These are phyloP conservation scores for Jamesozyma rosinii DNA, from an alignment of 805 yeast species.

Conservation along the genomic window DNA sequence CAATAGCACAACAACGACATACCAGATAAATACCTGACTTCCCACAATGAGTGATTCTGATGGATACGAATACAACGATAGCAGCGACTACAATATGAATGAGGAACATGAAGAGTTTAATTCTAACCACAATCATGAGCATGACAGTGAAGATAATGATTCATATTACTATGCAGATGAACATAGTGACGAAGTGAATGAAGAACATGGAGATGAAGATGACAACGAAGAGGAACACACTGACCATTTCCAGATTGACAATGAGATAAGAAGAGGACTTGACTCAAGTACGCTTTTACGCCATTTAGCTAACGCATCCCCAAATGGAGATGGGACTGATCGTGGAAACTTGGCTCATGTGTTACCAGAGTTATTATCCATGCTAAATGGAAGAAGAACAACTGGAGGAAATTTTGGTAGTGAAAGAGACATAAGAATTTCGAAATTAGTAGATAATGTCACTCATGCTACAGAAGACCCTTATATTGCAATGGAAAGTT, in stretches of 20 bases:
- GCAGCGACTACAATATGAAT: conserved; percentile 1
- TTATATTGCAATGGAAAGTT: conserved; percentile 50
- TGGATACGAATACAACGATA: neutral
- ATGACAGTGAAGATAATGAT: conserved; percentile 1
- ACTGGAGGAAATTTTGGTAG: conserved; percentile 9
- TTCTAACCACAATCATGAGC: conserved; percentile 1
- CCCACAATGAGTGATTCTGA: neutral
- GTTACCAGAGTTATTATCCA: conserved; percentile 34
- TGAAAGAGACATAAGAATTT: conserved; percentile 16
- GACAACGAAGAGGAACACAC: conserved; percentile 20
- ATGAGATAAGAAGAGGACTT: conserved; percentile 3
- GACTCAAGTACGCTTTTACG: neutral
- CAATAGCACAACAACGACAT: no score
- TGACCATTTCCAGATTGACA: conserved; percentile 10
- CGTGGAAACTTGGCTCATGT: conserved; percentile 24
- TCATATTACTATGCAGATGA: conserved; percentile 2
- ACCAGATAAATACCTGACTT: no score
- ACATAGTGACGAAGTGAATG: conserved; percentile 2
- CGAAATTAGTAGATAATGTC: conserved; percentile 23
- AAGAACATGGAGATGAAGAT: conserved; percentile 14
- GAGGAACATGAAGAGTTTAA: neutral
- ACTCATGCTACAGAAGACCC: conserved; percentile 40
- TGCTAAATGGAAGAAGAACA: conserved; percentile 21
- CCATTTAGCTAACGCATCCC: neutral
- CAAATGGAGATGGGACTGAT: neutral